These are phyloP conservation scores for Oryza punctata DNA, from an alignment of 176 grass and related monocot species.

Conservation along the genomic window DNA sequence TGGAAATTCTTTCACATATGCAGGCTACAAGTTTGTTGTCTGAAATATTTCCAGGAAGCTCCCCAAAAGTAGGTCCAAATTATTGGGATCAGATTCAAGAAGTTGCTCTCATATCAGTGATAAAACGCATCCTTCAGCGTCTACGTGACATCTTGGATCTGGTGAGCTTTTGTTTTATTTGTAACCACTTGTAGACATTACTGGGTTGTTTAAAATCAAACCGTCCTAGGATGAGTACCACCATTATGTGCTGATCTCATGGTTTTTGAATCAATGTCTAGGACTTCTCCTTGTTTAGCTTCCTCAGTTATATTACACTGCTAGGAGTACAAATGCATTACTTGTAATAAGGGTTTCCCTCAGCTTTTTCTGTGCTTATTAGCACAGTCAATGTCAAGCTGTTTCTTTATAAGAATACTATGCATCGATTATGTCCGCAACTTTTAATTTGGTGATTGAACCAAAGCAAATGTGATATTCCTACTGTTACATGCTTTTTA, in stretches of 20 bases:
- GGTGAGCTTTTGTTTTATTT: slow-evolving; percentile 54
- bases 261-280: neutral
- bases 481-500: slow-evolving; percentile 3
- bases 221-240: neutral
- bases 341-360: neutral
- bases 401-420: slow-evolving; percentile 28
- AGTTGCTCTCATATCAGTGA: slow-evolving; percentile 77
- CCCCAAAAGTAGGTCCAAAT: slow-evolving; percentile 64
- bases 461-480: slow-evolving; percentile 29
- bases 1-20: slow-evolving; percentile 18
- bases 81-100: slow-evolving; percentile 99
- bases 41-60: slow-evolving; percentile 78
- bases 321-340: neutral
- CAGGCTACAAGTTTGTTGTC: slow-evolving; percentile 75
- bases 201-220: neutral
- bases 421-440: neutral
- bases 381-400: slow-evolving; percentile 16
- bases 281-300: slow-evolving; percentile 34
- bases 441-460: slow-evolving; percentile 7
- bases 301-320: slow-evolving; percentile 16
- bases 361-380: slow-evolving; percentile 29
- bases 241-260: too few species aligned
- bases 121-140: slow-evolving; percentile 70
- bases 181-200: slow-evolving; percentile 26
- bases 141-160: slow-evolving; percentile 72